Evolutionary conservation across 2,329 filamentous ascomycete genomes (phyloP).

Genomic region (Alternaria brassicicola): DNA sequence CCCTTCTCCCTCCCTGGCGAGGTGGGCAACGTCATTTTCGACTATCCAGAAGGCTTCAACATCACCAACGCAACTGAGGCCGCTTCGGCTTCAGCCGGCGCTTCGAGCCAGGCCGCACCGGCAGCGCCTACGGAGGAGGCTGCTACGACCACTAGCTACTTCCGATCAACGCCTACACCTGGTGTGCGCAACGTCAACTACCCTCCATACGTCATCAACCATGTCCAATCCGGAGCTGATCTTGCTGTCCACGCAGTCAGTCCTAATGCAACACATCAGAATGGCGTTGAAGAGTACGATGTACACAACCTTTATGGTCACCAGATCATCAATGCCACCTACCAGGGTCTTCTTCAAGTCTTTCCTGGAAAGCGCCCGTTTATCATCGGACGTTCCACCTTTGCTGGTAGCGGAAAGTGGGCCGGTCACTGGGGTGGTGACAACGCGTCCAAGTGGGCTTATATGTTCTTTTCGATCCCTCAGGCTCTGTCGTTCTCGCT

Average conservation of each 20-base stretch:
- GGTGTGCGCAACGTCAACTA: conserved; percentile 71
- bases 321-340: conserved; percentile 78
- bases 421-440: conserved; percentile 82
- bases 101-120: conserved; percentile 56
- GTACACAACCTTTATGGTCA: conserved; percentile 75
- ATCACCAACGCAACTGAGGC: conserved; percentile 72
- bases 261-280: conserved; percentile 77
- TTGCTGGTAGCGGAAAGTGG: conserved; percentile 75
- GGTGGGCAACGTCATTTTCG: conserved; percentile 62
- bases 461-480: conserved; percentile 78
- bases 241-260: conserved; percentile 74
- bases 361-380: conserved; percentile 76
- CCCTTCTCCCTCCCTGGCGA: conserved; percentile 70
- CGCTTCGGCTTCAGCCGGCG: conserved; percentile 62
- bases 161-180: conserved; percentile 65
- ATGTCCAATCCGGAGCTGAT: conserved; percentile 67
- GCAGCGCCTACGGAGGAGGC: conserved; percentile 10
- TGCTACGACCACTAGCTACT: conserved; percentile 52
- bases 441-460: conserved; percentile 72
- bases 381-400: conserved; percentile 83
- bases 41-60: conserved; percentile 73
- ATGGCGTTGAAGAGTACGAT: conserved; percentile 78
- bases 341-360: conserved; percentile 69
- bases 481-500: conserved; percentile 77
- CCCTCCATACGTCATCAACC: conserved; percentile 78